phyloP scores from a whole-genome alignment of 2,329 filamentous ascomycete genomes.

The Cercospora beticola region DNA sequence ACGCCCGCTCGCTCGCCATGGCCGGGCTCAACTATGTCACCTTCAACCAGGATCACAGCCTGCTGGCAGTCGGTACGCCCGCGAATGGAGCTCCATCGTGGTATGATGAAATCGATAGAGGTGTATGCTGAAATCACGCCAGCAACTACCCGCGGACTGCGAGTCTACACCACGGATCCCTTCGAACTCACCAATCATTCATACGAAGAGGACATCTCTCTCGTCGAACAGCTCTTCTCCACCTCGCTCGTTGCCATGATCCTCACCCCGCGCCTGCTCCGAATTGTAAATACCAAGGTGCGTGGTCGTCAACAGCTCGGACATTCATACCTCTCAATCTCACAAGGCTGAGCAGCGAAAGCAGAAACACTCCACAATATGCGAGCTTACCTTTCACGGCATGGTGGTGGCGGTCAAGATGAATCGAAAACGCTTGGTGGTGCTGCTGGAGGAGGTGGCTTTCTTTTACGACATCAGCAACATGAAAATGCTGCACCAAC shows the following conservation, averaged over 20 bases:
- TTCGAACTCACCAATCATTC: conserved; percentile 94
- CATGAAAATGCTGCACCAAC: conserved; percentile 91
- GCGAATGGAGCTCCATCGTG: not conserved
- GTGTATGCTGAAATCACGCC: conserved; percentile 15
- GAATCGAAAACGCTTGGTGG: conserved; percentile 89
- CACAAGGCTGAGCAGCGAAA: conserved; percentile 25
- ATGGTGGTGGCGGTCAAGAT: conserved; percentile 89
- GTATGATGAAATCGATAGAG: conserved; percentile 4
- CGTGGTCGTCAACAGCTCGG: conserved; percentile 29
- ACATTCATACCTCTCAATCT: conserved; percentile 11
- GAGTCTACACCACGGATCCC: conserved; percentile 94
- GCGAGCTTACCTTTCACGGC: conserved; percentile 97
- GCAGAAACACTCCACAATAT: conserved; percentile 78
- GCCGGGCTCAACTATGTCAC: conserved; percentile 87
- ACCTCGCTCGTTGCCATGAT: conserved; percentile 94
- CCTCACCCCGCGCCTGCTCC: conserved; percentile 83
- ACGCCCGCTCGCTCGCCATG: conserved; percentile 25
- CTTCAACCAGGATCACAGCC: conserved; percentile 98
- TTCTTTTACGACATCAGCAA: conserved; percentile 99
- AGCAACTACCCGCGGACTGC: conserved; percentile 92
- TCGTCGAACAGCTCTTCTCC: conserved; percentile 98
- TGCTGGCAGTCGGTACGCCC: conserved; percentile 81
- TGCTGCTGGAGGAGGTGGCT: conserved; percentile 92
- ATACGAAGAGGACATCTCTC: conserved; percentile 84
- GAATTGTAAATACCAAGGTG: conserved; percentile 97